These are phyloP conservation scores for Cyclotella baltica DNA, from an alignment of 108 stramenopile genomes.

Conservation along the genomic window DNA sequence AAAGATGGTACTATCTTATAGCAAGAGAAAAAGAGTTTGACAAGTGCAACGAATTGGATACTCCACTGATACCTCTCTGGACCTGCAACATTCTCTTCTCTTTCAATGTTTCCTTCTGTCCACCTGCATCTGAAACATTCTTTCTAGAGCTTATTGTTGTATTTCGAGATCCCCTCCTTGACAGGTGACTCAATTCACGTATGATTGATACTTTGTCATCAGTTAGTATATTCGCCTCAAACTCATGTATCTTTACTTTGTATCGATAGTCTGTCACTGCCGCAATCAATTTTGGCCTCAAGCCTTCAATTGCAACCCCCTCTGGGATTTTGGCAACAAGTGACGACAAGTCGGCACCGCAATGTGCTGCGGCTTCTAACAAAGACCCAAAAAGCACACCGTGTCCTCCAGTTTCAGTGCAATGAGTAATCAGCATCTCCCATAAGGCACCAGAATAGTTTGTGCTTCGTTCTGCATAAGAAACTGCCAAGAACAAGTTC, in stretches of 20 bases:
- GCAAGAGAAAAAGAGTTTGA: constrained; percentile 24
- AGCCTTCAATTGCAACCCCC: constrained; percentile 84
- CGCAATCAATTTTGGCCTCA: constrained; percentile 78
- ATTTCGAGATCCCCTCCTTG: constrained; percentile 60
- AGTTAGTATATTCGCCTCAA: constrained; percentile 47
- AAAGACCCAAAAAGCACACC: constrained; percentile 78
- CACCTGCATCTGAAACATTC: neutral
- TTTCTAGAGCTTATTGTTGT: neutral
- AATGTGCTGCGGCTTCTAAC: constrained; percentile 79
- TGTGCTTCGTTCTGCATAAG: constrained; percentile 72
- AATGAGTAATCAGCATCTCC: constrained; percentile 73
- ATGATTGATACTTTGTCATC: constrained; percentile 69
- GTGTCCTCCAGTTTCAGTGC: constrained; percentile 52
- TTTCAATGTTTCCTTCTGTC: neutral
- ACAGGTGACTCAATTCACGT: constrained; percentile 71
- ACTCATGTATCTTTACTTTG: constrained; percentile 78
- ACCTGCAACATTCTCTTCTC: constrained; percentile 3
- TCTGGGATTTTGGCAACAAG: constrained; percentile 74
- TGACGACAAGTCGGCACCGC: constrained; percentile 76
- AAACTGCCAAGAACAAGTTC: constrained; percentile 70
- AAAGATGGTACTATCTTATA: constrained; percentile 3
- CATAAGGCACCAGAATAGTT: constrained; percentile 65
- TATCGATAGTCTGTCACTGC: constrained; percentile 85
- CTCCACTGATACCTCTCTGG: constrained; percentile 1
- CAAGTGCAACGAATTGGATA: neutral